These are phyloP conservation scores for Tremella yokohamensis DNA, from an alignment of 768 basidiomycete species.

Conservation along the genomic window DNA sequence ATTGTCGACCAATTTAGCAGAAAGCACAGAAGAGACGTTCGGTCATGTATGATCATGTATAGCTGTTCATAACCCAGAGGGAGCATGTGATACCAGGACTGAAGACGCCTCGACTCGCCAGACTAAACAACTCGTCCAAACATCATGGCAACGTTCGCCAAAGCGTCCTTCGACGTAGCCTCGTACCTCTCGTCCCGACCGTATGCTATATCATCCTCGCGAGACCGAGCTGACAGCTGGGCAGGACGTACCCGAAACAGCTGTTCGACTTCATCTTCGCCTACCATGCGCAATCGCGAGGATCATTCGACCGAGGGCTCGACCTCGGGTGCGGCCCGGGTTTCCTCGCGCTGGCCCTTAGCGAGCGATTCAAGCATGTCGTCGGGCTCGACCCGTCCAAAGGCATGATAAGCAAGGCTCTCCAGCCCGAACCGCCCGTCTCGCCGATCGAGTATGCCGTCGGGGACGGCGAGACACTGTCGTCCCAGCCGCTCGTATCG, in stretches of 20 bases:
- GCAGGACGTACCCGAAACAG: conserved; percentile 61
- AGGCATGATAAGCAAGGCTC: conserved; percentile 60
- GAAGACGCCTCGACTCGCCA: too few species aligned
- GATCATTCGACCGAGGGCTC: conserved; percentile 60
- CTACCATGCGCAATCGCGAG: conserved; percentile 56
- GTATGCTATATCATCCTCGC: conserved; percentile 7
- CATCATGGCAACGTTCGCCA: conserved; percentile 72
- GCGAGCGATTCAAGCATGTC: conserved; percentile 59
- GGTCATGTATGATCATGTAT: too few species aligned
- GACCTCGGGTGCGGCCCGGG: conserved; percentile 87
- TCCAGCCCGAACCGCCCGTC: conserved; percentile 27
- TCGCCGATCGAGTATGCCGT: conserved; percentile 51
- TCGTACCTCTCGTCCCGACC: conserved; percentile 68
- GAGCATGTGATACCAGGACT: too few species aligned
- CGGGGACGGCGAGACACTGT: conserved; percentile 60
- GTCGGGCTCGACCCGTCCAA: conserved; percentile 71
- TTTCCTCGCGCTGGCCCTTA: conserved; percentile 64
- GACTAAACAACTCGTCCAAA: background rate
- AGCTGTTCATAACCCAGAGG: too few species aligned
- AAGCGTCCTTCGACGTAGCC: conserved; percentile 64
- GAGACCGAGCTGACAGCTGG: background rate
- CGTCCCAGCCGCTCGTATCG: conserved; percentile 44
- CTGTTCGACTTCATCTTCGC: conserved; percentile 64
- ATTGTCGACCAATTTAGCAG: background rate
- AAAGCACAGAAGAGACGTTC: too few species aligned